A percentile compares a stretch with the other conserved stretches of the same genome.
Conservation (phyloP, 345 rosid species). For the Hirschfeldia incana region DNA sequence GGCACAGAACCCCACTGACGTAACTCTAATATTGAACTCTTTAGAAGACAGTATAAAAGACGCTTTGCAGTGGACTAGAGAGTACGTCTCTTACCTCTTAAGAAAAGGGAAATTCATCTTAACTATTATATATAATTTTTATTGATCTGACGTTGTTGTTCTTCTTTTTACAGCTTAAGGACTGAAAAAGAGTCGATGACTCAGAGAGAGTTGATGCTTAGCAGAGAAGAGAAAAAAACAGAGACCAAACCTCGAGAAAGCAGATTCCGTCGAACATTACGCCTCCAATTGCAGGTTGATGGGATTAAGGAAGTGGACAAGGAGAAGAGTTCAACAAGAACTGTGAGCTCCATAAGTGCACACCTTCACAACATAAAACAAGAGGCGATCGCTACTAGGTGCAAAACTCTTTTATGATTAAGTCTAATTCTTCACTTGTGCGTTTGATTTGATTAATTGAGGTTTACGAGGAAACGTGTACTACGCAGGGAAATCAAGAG, state of each 20-base stretch:
- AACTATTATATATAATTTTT: too few relatives aligned
- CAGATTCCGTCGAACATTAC: too few relatives aligned
- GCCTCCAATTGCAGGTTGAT: too few relatives aligned
- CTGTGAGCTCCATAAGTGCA: too few relatives aligned
- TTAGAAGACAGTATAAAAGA: neutral
- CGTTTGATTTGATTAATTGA: neutral
- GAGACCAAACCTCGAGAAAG: too few relatives aligned
- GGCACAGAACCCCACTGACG: neutral
- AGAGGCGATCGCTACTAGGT: slow-evolving; percentile 40
- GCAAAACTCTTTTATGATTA: neutral
- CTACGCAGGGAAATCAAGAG: slow-evolving; percentile 69
- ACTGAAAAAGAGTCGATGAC: too few relatives aligned
- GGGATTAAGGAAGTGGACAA: too few relatives aligned
- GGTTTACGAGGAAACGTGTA: neutral
- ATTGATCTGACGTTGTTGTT: neutral
- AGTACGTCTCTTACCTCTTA: neutral
- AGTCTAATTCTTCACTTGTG: neutral
- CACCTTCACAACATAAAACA: too few relatives aligned
- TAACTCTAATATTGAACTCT: neutral
- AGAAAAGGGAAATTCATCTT: neutral
- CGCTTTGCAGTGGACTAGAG: neutral
- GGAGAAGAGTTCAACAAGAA: too few relatives aligned
- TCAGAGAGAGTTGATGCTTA: too few relatives aligned
- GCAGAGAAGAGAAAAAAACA: too few relatives aligned
- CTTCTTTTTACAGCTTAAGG: neutral